A percentile compares a stretch with the other conserved stretches of the same genome.
Evolutionary conservation across 306 rosid species (phyloP).

Genomic region (Trifolium repens): DNA sequence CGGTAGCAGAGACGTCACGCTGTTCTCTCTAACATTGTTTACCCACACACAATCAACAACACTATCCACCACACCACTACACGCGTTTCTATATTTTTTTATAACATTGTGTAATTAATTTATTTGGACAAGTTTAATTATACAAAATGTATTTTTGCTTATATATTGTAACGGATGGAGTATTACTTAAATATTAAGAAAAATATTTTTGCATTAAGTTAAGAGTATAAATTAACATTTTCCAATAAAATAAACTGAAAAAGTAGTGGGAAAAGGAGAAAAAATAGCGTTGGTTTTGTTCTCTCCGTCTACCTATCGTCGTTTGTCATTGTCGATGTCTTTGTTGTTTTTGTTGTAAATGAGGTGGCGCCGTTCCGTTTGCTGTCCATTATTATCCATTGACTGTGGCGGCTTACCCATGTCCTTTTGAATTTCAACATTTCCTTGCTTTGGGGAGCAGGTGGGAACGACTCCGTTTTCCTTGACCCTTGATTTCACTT

Average conservation of each 20-base stretch:
- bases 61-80: not conserved
- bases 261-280: not conserved
- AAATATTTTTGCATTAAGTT: too few relatives aligned
- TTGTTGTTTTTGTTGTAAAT: slow-evolving; percentile 18
- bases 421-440: slow-evolving; percentile 1
- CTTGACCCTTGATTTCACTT: not conserved
- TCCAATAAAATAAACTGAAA: too few relatives aligned
- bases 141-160: too few relatives aligned
- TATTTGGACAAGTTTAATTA: too few relatives aligned
- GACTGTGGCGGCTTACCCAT: slow-evolving; percentile 49
- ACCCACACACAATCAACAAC: slow-evolving; percentile 37
- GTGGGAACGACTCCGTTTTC: slow-evolving; percentile 32
- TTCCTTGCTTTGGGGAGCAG: slow-evolving; percentile 30
- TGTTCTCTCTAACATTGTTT: slow-evolving; percentile 31
- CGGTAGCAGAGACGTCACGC: slow-evolving; percentile 60
- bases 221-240: too few relatives aligned
- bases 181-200: too few relatives aligned
- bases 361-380: slow-evolving; percentile 47
- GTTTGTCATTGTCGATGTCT: slow-evolving; percentile 25
- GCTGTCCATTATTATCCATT: slow-evolving; percentile 18
- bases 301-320: not conserved
- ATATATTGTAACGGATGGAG: too few relatives aligned
- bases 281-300: not conserved
- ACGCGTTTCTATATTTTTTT: too few relatives aligned
- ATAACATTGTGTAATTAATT: too few relatives aligned